These are phyloP conservation scores for Barnettozyma californica DNA, from an alignment of 805 yeast genomes.

Conservation along the genomic window DNA sequence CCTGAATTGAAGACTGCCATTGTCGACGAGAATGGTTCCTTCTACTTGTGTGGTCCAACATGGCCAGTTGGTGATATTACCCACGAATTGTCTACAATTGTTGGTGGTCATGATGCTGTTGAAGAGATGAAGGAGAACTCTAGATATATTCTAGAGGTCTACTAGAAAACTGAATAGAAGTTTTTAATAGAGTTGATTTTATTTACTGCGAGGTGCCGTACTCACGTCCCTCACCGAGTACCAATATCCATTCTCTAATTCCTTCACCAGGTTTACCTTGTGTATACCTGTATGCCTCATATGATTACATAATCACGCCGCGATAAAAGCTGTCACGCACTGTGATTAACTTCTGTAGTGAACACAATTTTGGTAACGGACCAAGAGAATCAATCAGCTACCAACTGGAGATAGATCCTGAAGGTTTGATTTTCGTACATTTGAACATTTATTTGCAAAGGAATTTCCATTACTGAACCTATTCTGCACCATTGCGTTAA, in stretches of 20 bases:
- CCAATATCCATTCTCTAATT: too few relatives aligned
- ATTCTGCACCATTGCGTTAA: too few relatives aligned
- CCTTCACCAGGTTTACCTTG: too few relatives aligned
- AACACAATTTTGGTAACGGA: too few relatives aligned
- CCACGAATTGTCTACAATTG: slow-evolving; percentile 78
- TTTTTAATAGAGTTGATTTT: too few relatives aligned
- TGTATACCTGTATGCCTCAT: too few relatives aligned
- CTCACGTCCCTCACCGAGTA: too few relatives aligned
- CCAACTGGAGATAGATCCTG: neutral
- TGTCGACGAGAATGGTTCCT: slow-evolving; percentile 73
- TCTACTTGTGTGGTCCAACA: slow-evolving; percentile 97
- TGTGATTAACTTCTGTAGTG: too few relatives aligned
- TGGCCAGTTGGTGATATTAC: slow-evolving; percentile 99
- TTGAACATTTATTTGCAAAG: too few relatives aligned
- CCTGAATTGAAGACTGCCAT: slow-evolving; percentile 73
- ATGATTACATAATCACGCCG: neutral
- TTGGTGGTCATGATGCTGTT: slow-evolving; percentile 73
- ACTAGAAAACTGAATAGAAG: slow-evolving; percentile 35
- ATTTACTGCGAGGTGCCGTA: too few relatives aligned
- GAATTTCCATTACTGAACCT: neutral
- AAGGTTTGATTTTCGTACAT: neutral
- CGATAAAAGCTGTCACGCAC: neutral
- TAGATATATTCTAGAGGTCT: slow-evolving; percentile 89
- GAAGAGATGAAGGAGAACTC: slow-evolving; percentile 93
- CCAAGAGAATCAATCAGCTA: neutral